Evolutionary conservation across 2,329 filamentous ascomycete species (phyloP).

Genomic region (Xylariaceae sp.): DNA sequence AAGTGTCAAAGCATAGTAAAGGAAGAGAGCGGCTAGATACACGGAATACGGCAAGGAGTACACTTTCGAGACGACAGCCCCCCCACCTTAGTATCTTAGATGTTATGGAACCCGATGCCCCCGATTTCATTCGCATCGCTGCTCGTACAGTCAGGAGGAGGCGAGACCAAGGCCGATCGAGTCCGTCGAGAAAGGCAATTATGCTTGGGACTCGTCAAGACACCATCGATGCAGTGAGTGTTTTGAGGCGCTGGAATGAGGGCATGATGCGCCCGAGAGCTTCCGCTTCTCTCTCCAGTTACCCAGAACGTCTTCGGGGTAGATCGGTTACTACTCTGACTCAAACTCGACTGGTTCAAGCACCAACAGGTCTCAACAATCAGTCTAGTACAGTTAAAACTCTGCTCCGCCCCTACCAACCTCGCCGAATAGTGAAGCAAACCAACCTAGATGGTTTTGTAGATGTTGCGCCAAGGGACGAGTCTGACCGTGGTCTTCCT

Average conservation of each 20-base stretch:
- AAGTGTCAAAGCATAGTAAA: not conserved
- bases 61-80: constrained; percentile 24
- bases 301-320: not conserved
- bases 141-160: constrained; percentile 50
- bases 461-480: constrained; percentile 16
- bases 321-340: not conserved
- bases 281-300: not conserved
- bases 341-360: not conserved
- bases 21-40: constrained; percentile 12
- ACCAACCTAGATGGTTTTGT: constrained; percentile 32
- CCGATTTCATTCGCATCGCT: constrained; percentile 56
- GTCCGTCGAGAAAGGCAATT: constrained; percentile 52
- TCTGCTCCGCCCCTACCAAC: constrained; percentile 26
- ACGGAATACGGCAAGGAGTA: constrained; percentile 7
- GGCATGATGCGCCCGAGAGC: constrained; percentile 45
- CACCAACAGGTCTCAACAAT: not conserved
- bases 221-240: constrained; percentile 50
- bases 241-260: constrained; percentile 52
- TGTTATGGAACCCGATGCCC: constrained; percentile 48
- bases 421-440: constrained; percentile 29
- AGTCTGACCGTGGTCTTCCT: not conserved
- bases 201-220: constrained; percentile 56
- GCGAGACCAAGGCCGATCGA: constrained; percentile 48
- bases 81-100: constrained; percentile 57
- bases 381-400: constrained; percentile 6